Base-by-base conservation (phyloP, 192 early-diverging fungal genomes). In the Coemansia sp. region DNA sequence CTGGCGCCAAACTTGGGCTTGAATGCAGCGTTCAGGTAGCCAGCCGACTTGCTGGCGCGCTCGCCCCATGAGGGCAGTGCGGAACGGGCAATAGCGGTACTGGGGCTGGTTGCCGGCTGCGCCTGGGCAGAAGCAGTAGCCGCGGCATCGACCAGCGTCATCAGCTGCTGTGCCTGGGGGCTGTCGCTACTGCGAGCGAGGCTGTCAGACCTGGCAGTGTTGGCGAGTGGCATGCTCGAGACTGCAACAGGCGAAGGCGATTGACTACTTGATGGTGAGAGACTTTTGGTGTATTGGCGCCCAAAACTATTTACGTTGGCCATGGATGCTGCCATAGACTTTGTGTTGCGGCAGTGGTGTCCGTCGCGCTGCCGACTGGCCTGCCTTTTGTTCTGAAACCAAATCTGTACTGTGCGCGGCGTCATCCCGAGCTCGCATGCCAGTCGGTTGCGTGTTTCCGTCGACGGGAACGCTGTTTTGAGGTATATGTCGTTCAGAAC, bases 321-420 rank as follows among this genome's bases (percentile, higher is more conserved):
- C 16, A 60, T 27, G 19, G 62, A 63, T 25, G 67, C 57, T 5
- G 69, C 62, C 69, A 76, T 71, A 14, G 72, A 69, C 67, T 75
- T 78, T 63, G 67, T 76, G 63, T 70, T 74, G 67, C 73, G 74
- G 70, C 68, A 69, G 61, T 73, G 81, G 61, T 82, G 71, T 55
- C 74, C 71, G 62, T 76, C 79, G 54, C 86, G 76, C 68, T 86
- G 84, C 26, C 85, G 84, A 47, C 87, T 85, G 53, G 86, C 87
- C 68, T 95, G 94, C 30, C 95, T 85, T 68, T 88, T 89, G 83
- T 97, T 97, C 73, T 98, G 95, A 75, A 98, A 98, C 95, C 95
- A 98, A 55, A 97, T 93, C 79, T 97, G 95, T 21, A 97, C 91
- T 0, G 91, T 92, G 38, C 94, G 86, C 21, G 93, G 92, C 34